These are phyloP conservation scores for Penicillium griseofulvum DNA, from an alignment of 2,329 filamentous ascomycete species.

Conservation along the genomic window DNA sequence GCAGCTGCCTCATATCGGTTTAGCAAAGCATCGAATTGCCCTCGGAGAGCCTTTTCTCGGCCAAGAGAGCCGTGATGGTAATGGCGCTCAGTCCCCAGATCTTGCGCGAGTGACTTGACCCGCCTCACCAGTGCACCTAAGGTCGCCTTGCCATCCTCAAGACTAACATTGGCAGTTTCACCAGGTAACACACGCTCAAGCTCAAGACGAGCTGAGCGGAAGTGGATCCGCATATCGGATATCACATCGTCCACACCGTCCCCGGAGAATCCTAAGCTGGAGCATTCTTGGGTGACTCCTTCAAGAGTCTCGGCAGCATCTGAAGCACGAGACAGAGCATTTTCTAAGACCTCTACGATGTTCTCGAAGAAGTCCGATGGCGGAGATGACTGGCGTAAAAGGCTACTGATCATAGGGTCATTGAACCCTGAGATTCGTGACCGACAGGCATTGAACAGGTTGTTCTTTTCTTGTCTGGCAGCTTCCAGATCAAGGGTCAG, in stretches of 20 bases:
- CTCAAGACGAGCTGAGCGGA: slow-evolving; percentile 44
- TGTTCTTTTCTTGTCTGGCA: slow-evolving; percentile 40
- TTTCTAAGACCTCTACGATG: slow-evolving; percentile 37
- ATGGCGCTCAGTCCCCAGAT: slow-evolving; percentile 33
- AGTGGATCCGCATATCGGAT: slow-evolving; percentile 37
- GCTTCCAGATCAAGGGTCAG: slow-evolving; percentile 40
- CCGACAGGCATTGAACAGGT: slow-evolving; percentile 42
- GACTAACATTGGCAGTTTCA: slow-evolving; percentile 39
- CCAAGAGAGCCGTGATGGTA: slow-evolving; percentile 34
- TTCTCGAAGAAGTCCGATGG: slow-evolving; percentile 41
- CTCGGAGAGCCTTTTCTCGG: slow-evolving; percentile 42
- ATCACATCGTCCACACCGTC: slow-evolving; percentile 32
- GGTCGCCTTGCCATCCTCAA: slow-evolving; percentile 40
- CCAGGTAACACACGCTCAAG: slow-evolving; percentile 46
- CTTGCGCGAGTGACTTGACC: slow-evolving; percentile 35
- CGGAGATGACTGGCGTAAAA: slow-evolving; percentile 32
- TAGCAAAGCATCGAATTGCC: slow-evolving; percentile 46
- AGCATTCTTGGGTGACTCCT: slow-evolving; percentile 36
- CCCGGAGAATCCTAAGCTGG: slow-evolving; percentile 41
- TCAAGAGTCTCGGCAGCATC: slow-evolving; percentile 39
- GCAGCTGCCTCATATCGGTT: slow-evolving; percentile 38
- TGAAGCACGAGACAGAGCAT: slow-evolving; percentile 37
- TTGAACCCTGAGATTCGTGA: slow-evolving; percentile 25
- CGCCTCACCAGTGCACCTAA: slow-evolving; percentile 42
- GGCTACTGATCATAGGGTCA: slow-evolving; percentile 19